Percentiles rank a stretch among this genome's conserved stretches.
Evolutionary conservation across 257 asterid species (phyloP).

Genomic region (Henckelia pumila): DNA sequence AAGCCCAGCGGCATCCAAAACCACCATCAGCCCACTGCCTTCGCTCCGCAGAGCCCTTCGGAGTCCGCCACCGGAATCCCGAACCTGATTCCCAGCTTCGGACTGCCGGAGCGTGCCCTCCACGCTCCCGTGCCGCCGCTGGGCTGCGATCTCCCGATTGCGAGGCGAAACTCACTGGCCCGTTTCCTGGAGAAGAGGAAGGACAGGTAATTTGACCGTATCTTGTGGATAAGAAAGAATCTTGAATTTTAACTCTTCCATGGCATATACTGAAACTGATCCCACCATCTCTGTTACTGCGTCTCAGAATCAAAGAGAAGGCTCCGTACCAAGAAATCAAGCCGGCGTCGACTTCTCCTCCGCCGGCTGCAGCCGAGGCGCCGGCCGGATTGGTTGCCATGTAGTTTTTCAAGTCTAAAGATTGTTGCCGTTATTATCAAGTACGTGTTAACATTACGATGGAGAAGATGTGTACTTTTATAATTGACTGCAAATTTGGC

Average conservation of each 20-base stretch:
- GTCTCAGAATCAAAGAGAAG: not conserved
- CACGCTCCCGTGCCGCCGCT: conserved; percentile 26
- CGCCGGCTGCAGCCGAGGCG: not conserved
- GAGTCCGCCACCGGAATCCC: conserved; percentile 35
- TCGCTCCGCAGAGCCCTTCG: conserved; percentile 34
- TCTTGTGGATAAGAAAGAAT: too few species aligned
- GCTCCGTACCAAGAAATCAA: not conserved
- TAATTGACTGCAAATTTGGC: not conserved
- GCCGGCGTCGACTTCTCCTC: not conserved
- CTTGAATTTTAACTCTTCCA: not conserved
- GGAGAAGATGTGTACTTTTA: too few species aligned
- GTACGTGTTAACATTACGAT: not conserved
- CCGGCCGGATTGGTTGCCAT: not conserved
- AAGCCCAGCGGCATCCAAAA: conserved; percentile 28
- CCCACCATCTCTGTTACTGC: not conserved
- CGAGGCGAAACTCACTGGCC: conserved; percentile 56
- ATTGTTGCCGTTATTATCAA: too few species aligned
- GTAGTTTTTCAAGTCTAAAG: not conserved
- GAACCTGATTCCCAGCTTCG: conserved; percentile 17
- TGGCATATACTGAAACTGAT: not conserved
- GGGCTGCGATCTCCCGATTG: conserved; percentile 59
- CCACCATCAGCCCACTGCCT: conserved; percentile 24
- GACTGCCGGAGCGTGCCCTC: conserved; percentile 7
- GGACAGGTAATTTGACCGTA: conserved; percentile 31
- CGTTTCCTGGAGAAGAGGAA: conserved; percentile 67